Base-by-base conservation (phyloP, 202 grass and related monocot species). In the Bolboschoenoplectus hybrid region DNA sequence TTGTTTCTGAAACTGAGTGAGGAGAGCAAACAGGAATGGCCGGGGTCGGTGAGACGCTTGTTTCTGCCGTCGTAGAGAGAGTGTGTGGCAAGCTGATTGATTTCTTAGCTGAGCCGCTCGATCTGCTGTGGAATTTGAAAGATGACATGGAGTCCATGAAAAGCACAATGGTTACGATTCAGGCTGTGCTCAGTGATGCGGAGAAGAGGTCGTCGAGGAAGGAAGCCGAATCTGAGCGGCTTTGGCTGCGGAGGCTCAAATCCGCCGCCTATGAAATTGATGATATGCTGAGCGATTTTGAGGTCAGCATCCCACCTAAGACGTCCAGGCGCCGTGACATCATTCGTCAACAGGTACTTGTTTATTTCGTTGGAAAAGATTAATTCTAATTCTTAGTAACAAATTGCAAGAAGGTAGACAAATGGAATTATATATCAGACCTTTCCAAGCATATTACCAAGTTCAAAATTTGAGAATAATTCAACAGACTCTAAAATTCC, bases 171-270 rank as follows among this genome's bases (percentile, higher is more conserved):
- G 1, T 7, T 10, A 83, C 66, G 2, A 41, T 87, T 45, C 78
- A 83, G 62, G 79, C 65, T 32, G 80, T 87, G 66, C 56, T 87
- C 11, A 71, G 43, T 40, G 85, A 87, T 7, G 85, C 85, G 13
- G 85, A 87, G 85, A 87, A 58, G 60, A 43, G 40, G 36, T 87
- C 86, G 3, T 45, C 49, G 41, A 74, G 53, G 67, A 55, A 83
- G 19, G 80, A 72, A 47, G n/a, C 66, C 40, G 79, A 49, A 50
- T 64, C 62, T 35, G 62, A 64, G 62, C 61, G 43, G 3, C 74
- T 87, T 13, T 87, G 85, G 85, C 85, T 87, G 14, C 61, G 79
- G 34, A 69, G 66, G 50, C 86, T 87, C 68, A 87, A 87, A 64
- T 49, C 51, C 50, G 78, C 66, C 52, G 86, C 79, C 60, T 87